Evolutionary conservation across 768 basidiomycete species (phyloP), one percentile per base, ranked within the genome.

Genomic region (Lactifluus rugatus): DNA sequence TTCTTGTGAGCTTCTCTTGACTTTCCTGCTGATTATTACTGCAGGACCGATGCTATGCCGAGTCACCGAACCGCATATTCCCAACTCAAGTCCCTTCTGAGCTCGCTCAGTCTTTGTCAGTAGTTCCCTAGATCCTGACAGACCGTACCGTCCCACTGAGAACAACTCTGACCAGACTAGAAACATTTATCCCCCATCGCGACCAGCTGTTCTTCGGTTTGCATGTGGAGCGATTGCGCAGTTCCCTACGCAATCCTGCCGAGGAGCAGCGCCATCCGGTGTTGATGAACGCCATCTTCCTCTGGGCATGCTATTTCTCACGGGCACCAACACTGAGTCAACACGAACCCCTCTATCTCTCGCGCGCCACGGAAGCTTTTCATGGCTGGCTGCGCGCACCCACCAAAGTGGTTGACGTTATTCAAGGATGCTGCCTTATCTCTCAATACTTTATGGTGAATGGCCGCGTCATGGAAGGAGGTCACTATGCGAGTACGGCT

Each of bases 271-370:
- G 82, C 19, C 89, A 91, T 65, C 83, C 89, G 9, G 81, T 78
- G 54, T 77, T 92, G 14, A 81, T 89, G 76, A 87, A 89, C 66
- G 78, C 87, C 60, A 84, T 90, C 66, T 91, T 83, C 67, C 79
- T 90, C 7, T 89, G 88, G 84, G 84, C 87, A 2, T 90, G 87
- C 69, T 87, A 85, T 67, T 77, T 90, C 41, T 87, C 89, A 10
- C 78, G 85, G 21, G 83, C 87, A 7, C 84, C 81, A 39, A 77
- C 81, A 5, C 74, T 90, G 13, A 80, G 80, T 64, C 80, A 83
- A 52, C 84, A 89, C 66, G 87, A 91, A 70, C 76, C 80, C 16
- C 80, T 83, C 61, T 91, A 87, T 66, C 81, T 91, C 56, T 73
- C 71, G 10, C 79, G 80, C 36, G 74, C 86, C 2, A 78, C 87